phyloP scores from a whole-genome alignment of 257 asterid species.

The Echium plantagineum region DNA sequence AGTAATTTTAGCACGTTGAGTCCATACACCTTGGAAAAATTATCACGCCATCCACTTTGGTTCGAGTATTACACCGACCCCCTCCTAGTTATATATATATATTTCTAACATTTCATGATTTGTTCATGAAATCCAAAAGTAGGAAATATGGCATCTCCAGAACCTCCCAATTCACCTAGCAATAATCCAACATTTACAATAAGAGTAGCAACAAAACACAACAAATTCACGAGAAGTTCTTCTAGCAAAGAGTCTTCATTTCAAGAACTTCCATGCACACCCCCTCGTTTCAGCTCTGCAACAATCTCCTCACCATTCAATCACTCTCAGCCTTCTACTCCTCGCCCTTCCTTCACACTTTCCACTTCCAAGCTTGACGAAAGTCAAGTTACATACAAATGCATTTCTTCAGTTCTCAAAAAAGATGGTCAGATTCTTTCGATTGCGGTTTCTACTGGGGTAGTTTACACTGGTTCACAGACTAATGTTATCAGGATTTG shows the following conservation, averaged over 20 bases:
- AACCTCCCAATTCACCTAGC: constrained; percentile 26
- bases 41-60: no score
- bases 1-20: no score
- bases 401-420: constrained; percentile 80
- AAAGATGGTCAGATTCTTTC: constrained; percentile 82
- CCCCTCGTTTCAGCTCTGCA: constrained; percentile 32
- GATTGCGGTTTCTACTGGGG: constrained; percentile 49
- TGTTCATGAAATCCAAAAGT: background rate
- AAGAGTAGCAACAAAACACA: constrained; percentile 23
- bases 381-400: constrained; percentile 37
- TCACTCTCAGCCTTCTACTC: constrained; percentile 46
- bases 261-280: constrained; percentile 18
- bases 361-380: constrained; percentile 21
- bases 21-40: no score
- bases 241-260: constrained; percentile 54
- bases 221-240: constrained; percentile 42
- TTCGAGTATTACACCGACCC: background rate
- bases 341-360: constrained; percentile 41
- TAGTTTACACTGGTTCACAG: constrained; percentile 73
- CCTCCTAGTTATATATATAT: background rate
- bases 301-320: constrained; percentile 20
- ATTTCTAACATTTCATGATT: constrained; percentile 1
- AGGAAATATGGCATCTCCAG: constrained; percentile 17
- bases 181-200: constrained; percentile 33
- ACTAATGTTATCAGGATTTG: constrained; percentile 56